These are phyloP conservation scores for Fusarium setosum DNA, from an alignment of 2,329 filamentous ascomycete species.

Conservation along the genomic window DNA sequence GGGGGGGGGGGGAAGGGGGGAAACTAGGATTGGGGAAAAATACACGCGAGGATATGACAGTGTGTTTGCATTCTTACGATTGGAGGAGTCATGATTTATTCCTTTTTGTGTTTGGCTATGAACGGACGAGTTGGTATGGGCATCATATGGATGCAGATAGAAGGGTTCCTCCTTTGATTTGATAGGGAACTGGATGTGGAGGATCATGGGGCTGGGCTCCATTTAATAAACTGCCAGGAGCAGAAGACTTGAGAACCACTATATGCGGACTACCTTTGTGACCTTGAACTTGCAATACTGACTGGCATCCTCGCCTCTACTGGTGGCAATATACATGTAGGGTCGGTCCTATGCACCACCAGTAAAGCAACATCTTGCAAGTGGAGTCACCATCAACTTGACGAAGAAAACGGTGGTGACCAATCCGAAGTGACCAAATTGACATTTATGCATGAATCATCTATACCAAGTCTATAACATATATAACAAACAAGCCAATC, in stretches of 20 bases:
- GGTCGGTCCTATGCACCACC: no score
- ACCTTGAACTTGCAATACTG: neutral
- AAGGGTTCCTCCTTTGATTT: constrained; percentile 17
- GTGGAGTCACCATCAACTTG: constrained; percentile 38
- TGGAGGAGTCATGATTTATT: constrained; percentile 22
- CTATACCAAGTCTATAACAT: constrained; percentile 1
- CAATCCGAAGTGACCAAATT: constrained; percentile 33
- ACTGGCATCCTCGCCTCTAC: neutral
- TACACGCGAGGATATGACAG: constrained; percentile 20
- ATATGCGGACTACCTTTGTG: neutral
- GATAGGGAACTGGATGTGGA: neutral
- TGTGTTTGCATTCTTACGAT: constrained; percentile 27
- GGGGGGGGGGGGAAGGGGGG: constrained; percentile 23
- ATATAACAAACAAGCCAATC: constrained; percentile 3
- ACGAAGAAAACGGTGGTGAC: constrained; percentile 18
- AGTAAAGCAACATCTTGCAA: constrained; percentile 1
- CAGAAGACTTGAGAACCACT: constrained; percentile 32
- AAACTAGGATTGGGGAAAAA: constrained; percentile 27
- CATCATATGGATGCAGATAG: constrained; percentile 28
- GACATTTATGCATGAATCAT: constrained; percentile 20
- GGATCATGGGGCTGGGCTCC: constrained; percentile 38
- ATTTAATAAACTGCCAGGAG: constrained; percentile 42
- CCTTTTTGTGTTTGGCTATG: constrained; percentile 11
- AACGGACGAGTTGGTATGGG: constrained; percentile 23
- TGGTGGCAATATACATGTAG: neutral